These are phyloP conservation scores for Poronia punctata DNA, from an alignment of 495 filamentous ascomycete species.

Conservation along the genomic window DNA sequence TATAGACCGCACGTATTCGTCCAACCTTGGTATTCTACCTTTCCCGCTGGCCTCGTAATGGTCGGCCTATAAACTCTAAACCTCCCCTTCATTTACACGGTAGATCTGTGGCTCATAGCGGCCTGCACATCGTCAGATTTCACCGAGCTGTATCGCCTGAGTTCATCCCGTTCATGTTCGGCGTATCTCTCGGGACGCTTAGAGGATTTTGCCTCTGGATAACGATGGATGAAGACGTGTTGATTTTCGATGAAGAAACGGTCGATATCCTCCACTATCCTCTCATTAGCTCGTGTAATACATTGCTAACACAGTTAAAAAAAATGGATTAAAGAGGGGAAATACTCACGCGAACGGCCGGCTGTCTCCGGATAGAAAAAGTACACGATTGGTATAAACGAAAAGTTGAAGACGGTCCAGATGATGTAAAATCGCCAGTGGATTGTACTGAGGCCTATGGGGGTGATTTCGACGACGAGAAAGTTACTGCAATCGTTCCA, in stretches of 20 bases:
- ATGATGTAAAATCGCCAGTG: slow-evolving; percentile 60
- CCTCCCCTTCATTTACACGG: no score
- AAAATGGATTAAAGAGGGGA: no score
- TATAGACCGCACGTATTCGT: no score
- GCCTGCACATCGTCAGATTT: background rate
- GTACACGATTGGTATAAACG: slow-evolving; percentile 55
- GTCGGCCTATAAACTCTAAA: no score
- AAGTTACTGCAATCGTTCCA: no score
- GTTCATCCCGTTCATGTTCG: background rate
- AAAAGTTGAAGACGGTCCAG: slow-evolving; percentile 51
- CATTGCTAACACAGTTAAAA: no score
- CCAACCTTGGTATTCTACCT: no score
- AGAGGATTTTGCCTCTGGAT: slow-evolving; percentile 1
- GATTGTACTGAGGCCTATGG: slow-evolving; percentile 49
- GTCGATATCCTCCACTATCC: slow-evolving; percentile 3
- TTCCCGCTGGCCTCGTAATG: no score
- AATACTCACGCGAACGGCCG: slow-evolving; percentile 9
- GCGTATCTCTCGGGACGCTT: slow-evolving; percentile 2
- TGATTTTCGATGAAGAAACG: slow-evolving; percentile 1
- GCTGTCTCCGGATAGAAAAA: slow-evolving; percentile 55
- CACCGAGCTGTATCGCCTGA: slow-evolving; percentile 2
- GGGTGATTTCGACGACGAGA: slow-evolving; percentile 55
- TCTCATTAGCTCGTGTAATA: no score
- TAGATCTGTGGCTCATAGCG: no score
- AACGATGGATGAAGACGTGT: background rate